Conservation (phyloP, 2,329 filamentous ascomycete species). For the Arthrobotrys entomopaga region DNA sequence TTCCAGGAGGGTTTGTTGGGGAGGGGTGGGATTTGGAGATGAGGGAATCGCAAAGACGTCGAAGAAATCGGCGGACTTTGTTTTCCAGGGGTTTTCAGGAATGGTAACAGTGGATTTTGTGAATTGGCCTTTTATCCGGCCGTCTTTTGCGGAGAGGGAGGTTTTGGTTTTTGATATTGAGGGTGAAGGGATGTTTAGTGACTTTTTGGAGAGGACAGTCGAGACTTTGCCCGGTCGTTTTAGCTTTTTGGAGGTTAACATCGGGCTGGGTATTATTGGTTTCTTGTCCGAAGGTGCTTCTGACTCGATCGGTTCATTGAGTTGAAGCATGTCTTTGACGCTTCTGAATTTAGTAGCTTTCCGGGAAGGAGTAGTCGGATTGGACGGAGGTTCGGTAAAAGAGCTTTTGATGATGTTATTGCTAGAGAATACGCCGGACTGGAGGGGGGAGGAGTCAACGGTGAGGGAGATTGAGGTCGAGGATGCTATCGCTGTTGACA, state of each 20-base stretch:
- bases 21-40: slow-evolving; percentile 18
- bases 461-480: not conserved
- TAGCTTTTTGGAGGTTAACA: slow-evolving; percentile 14
- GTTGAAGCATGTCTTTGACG: slow-evolving; percentile 41
- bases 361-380: slow-evolving; percentile 29
- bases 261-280: not conserved
- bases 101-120: slow-evolving; percentile 23
- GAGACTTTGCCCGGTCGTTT: slow-evolving; percentile 35
- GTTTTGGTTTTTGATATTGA: slow-evolving; percentile 17
- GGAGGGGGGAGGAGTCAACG: slow-evolving; percentile 3
- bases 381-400: not conserved
- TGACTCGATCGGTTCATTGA: not conserved
- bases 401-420: slow-evolving; percentile 4
- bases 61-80: slow-evolving; percentile 18
- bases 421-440: not conserved
- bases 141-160: slow-evolving; percentile 18
- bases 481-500: slow-evolving; percentile 4
- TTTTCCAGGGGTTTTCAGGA: not conserved
- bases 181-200: slow-evolving; percentile 20
- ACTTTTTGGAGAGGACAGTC: slow-evolving; percentile 27
- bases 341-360: slow-evolving; percentile 32
- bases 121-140: slow-evolving; percentile 28
- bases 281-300: not conserved
- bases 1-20: slow-evolving; percentile 13
- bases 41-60: slow-evolving; percentile 43